Base-by-base conservation (phyloP, 2,329 filamentous ascomycete genomes). In the Scolecobasidium constrictum region DNA sequence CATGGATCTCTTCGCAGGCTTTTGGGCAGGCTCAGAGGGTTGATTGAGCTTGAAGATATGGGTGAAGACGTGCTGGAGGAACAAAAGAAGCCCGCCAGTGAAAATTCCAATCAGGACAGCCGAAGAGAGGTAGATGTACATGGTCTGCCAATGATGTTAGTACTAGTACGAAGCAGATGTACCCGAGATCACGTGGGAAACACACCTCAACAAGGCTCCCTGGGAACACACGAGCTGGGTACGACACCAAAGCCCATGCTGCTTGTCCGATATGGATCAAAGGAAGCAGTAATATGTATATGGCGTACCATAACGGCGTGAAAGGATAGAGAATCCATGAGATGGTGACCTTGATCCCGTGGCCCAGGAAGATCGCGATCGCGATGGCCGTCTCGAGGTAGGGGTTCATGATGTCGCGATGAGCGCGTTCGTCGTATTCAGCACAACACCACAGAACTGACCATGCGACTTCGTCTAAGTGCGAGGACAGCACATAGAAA, bases 41-140 rank as follows among this genome's bases (percentile, higher is more conserved):
- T 15, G 40, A 15, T 31, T 22, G 34, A 42, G 31, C 13, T 42
- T 36, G 40, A 42, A 33, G 9, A 37, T 3, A 19, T 17, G 3
- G 19, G 21, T 42, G 15, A 42, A 31, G n/a, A 35, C n/a, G 13
- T 15, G 19, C 18, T 22, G 21, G 3, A 31, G 15, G 6, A 42
- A 34, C 23, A 34, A 28, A 11, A 42, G 34, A 15, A 34, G 35
- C 18, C 19, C 17, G n/a, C 40, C 40, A 22, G 40, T 18, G 9
- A 22, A 40, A 41, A 79, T 62, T n/a, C 85, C 85, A 41, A 86
- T 68, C 15, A 83, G 59, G 22, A 75, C 70, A 5, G 83, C 85
- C 18, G 78, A 71, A 38, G 77, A 78, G 37, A 87, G 67, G 53
- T 71, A 81, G 53, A 72, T 70, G 54, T 67, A 71, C 35, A 71